These are phyloP conservation scores for barley (Hordeum vulgare) DNA, from an alignment of 176 grass and related monocot genomes.

Conservation along the genomic window DNA sequence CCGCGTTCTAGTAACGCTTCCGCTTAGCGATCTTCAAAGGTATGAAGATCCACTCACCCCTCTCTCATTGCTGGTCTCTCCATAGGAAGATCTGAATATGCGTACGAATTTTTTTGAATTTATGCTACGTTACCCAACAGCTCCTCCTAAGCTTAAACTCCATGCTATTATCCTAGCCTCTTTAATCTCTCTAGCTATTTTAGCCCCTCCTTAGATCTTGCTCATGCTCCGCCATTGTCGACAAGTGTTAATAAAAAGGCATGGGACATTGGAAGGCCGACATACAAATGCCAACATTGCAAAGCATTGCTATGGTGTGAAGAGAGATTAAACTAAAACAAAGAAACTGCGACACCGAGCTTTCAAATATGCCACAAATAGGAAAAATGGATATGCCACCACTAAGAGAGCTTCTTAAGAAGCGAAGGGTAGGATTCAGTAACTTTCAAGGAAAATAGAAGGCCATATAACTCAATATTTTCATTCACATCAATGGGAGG, in stretches of 20 bases:
- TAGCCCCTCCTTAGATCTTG: no score
- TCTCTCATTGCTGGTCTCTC: no score
- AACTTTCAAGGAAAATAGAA: background rate
- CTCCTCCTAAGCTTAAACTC: no score
- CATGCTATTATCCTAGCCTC: no score
- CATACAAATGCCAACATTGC: background rate
- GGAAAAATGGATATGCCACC: background rate
- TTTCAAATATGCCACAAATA: background rate
- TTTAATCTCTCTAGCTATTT: no score
- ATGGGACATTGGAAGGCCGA: background rate
- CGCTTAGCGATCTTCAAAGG: no score
- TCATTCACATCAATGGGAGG: background rate
- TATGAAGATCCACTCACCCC: no score
- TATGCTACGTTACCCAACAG: no score
- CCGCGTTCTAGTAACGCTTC: no score
- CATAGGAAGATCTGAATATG: no score
- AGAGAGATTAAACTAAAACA: background rate
- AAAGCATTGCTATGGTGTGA: background rate
- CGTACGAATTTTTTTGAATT: no score
- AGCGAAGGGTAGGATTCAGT: background rate
- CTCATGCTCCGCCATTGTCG: no score
- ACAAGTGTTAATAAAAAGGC: background rate
- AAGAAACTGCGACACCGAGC: background rate
- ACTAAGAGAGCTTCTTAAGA: background rate
- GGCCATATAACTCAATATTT: conserved; percentile 18